Conservation (phyloP, 2,329 filamentous ascomycete genomes). For the Aureobasidium sp. region DNA sequence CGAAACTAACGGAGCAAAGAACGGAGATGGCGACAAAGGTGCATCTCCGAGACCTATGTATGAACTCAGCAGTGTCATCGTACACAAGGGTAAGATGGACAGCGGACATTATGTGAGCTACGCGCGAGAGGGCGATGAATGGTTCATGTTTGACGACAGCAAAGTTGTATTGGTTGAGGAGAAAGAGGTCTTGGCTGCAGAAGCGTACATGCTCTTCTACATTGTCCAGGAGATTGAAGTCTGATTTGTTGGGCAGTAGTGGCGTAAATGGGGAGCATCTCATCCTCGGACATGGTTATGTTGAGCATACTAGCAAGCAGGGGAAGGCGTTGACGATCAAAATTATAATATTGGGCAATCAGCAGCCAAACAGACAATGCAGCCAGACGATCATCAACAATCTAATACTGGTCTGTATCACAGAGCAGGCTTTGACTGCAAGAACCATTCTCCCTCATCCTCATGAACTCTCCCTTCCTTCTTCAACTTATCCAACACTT, state of each 20-base stretch:
- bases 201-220: constrained; percentile 90
- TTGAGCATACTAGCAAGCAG: not conserved
- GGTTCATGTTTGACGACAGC: constrained; percentile 95
- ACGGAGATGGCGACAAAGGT: constrained; percentile 17
- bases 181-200: constrained; percentile 74
- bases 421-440: constrained; percentile 11
- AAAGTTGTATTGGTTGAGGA: constrained; percentile 79
- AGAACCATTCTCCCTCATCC: constrained; percentile 3
- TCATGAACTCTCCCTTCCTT: constrained; percentile 53
- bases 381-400: not conserved
- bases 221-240: constrained; percentile 23
- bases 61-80: constrained; percentile 81
- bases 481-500: constrained; percentile 73
- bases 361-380: not conserved
- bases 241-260: not conserved
- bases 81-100: constrained; percentile 88
- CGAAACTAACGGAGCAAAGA: constrained; percentile 40
- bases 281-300: not conserved
- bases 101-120: constrained; percentile 92
- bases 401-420: not conserved
- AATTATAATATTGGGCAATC: not conserved
- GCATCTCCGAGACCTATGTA: constrained; percentile 58
- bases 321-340: not conserved
- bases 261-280: not conserved
- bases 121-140: constrained; percentile 73